These are phyloP conservation scores for Ilyonectria sp. DNA, from an alignment of 2,329 filamentous ascomycete species.

Conservation along the genomic window DNA sequence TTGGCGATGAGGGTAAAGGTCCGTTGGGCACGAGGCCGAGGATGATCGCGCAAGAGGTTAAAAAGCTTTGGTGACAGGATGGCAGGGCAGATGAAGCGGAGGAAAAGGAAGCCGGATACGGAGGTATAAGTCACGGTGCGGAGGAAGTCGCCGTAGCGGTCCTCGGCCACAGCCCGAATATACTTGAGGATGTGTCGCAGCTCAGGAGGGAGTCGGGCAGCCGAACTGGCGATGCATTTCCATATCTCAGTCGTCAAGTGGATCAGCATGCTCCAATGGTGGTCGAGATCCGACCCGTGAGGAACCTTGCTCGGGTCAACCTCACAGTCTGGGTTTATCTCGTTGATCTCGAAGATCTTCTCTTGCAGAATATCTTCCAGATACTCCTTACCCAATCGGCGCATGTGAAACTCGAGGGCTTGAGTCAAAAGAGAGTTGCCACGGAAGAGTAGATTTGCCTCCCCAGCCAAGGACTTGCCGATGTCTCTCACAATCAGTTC, in stretches of 20 bases:
- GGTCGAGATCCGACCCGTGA: slow-evolving; percentile 77
- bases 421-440: slow-evolving; percentile 96
- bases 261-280: slow-evolving; percentile 87
- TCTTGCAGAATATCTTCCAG: slow-evolving; percentile 89
- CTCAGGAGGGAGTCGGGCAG: slow-evolving; percentile 82
- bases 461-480: slow-evolving; percentile 83
- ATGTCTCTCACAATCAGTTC: slow-evolving; percentile 83
- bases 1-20: slow-evolving; percentile 95
- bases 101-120: slow-evolving; percentile 93
- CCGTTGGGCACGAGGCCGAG: slow-evolving; percentile 84
- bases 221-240: slow-evolving; percentile 85
- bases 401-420: slow-evolving; percentile 95
- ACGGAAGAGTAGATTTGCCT: slow-evolving; percentile 94
- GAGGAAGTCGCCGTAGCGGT: slow-evolving; percentile 93
- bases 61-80: slow-evolving; percentile 96
- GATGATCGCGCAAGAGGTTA: slow-evolving; percentile 86
- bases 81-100: slow-evolving; percentile 96
- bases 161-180: slow-evolving; percentile 91
- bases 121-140: slow-evolving; percentile 93
- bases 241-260: slow-evolving; percentile 86
- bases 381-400: slow-evolving; percentile 92
- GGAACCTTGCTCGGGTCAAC: slow-evolving; percentile 88
- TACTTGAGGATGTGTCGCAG: slow-evolving; percentile 90
- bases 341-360: slow-evolving; percentile 90
- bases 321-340: slow-evolving; percentile 92